Evolutionary conservation across 169 alveolate species (phyloP).

Genomic region (Plasmodium gonderi): DNA sequence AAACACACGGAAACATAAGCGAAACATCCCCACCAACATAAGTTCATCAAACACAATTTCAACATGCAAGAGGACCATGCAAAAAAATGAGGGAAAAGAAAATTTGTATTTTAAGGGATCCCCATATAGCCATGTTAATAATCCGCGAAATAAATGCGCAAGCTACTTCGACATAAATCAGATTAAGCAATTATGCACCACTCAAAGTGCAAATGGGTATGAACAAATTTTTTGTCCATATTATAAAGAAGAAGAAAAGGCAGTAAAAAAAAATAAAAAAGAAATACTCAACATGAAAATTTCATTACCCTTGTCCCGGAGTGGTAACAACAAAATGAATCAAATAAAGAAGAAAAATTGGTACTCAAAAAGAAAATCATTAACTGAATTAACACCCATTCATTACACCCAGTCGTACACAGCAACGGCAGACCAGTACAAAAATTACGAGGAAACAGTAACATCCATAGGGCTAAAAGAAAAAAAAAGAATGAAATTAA

Average conservation of each 20-base stretch:
- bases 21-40: too few relatives aligned
- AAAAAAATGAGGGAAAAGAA: conserved; percentile 10
- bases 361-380: neutral
- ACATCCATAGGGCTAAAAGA: neutral
- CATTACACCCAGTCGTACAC: neutral
- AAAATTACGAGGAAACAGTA: neutral
- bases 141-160: conserved; percentile 6
- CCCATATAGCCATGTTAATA: conserved; percentile 4
- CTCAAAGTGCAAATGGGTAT: conserved; percentile 11
- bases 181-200: conserved; percentile 18
- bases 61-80: conserved; percentile 6
- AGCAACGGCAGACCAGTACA: neutral
- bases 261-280: conserved; percentile 22
- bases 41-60: neutral
- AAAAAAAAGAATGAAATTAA: conserved; percentile 20
- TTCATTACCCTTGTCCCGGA: neutral
- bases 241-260: neutral
- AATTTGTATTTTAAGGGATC: conserved; percentile 3
- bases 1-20: too few relatives aligned
- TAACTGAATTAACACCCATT: neutral
- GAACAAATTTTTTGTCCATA: conserved; percentile 31
- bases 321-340: conserved; percentile 8
- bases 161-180: conserved; percentile 43
- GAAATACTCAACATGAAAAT: neutral
- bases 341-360: neutral